phyloP scores from a whole-genome alignment of 2,329 filamentous ascomycete genomes.

The Pestalotiopsis sp. region DNA sequence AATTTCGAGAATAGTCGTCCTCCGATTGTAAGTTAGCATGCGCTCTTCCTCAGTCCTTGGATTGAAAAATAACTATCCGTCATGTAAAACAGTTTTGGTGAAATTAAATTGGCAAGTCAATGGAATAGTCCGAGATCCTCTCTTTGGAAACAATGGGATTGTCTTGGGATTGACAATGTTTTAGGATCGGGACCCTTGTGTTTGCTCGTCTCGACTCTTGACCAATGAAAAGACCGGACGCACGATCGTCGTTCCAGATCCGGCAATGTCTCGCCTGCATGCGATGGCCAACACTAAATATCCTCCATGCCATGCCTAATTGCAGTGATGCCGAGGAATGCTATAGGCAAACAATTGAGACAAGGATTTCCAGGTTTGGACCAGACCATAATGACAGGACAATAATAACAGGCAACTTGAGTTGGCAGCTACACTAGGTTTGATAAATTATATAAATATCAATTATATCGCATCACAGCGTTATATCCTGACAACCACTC shows the following conservation, averaged over 20 bases:
- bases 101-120: background rate
- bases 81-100: background rate
- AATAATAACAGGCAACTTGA: background rate
- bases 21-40: background rate
- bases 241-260: background rate
- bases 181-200: background rate
- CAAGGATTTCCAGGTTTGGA: too few relatives aligned
- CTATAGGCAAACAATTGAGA: background rate
- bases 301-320: background rate
- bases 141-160: background rate
- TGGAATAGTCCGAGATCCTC: background rate
- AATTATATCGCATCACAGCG: background rate
- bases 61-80: background rate
- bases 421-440: background rate
- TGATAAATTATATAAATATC: background rate
- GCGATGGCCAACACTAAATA: background rate
- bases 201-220: background rate
- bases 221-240: background rate
- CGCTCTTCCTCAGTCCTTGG: background rate
- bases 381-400: too few relatives aligned
- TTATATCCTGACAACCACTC: background rate
- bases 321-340: background rate
- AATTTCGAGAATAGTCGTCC: too few relatives aligned
- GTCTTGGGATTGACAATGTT: background rate
- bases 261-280: constrained; percentile 1